phyloP scores from a whole-genome alignment of 352 stramenopile genomes.

The Globisporangium abappressorium region DNA sequence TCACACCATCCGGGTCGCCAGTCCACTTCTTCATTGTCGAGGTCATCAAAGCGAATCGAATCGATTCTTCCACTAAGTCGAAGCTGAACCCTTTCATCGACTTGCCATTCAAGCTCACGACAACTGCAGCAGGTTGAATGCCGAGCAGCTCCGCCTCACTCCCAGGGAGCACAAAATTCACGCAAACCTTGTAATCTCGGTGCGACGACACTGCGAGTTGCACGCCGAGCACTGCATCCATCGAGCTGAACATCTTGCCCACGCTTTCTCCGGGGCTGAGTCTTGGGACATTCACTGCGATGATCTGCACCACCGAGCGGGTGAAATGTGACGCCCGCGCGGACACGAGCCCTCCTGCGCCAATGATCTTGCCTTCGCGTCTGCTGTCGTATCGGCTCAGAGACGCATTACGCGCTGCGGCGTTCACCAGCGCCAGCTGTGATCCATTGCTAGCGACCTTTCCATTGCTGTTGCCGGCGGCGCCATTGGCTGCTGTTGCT shows the following conservation, averaged over 20 bases:
- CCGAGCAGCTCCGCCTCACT: conserved; percentile 47
- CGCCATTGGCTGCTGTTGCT: neutral
- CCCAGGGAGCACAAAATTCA: conserved; percentile 60
- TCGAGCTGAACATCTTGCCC: conserved; percentile 42
- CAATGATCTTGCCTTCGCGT: conserved; percentile 14
- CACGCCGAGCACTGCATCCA: conserved; percentile 52
- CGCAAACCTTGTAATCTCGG: conserved; percentile 57
- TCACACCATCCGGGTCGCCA: conserved; percentile 2
- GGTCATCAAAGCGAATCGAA: conserved; percentile 32
- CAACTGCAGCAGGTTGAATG: conserved; percentile 49
- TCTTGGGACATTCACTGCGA: conserved; percentile 40
- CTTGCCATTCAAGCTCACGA: conserved; percentile 55
- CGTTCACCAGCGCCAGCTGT: neutral
- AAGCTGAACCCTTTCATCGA: conserved; percentile 49
- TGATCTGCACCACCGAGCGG: conserved; percentile 47
- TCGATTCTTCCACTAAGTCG: conserved; percentile 42
- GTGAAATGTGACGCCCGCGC: conserved; percentile 32
- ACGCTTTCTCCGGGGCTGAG: conserved; percentile 22
- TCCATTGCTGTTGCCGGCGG: neutral
- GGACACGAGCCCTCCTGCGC: conserved; percentile 13
- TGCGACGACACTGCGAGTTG: conserved; percentile 55
- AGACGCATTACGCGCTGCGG: conserved; percentile 1
- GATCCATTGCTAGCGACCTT: neutral
- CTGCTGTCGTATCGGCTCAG: conserved; percentile 15
- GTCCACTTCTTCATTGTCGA: conserved; percentile 17